Evolutionary conservation across 495 filamentous ascomycete species (phyloP).

Genomic region (Neurospora tetrasperma): DNA sequence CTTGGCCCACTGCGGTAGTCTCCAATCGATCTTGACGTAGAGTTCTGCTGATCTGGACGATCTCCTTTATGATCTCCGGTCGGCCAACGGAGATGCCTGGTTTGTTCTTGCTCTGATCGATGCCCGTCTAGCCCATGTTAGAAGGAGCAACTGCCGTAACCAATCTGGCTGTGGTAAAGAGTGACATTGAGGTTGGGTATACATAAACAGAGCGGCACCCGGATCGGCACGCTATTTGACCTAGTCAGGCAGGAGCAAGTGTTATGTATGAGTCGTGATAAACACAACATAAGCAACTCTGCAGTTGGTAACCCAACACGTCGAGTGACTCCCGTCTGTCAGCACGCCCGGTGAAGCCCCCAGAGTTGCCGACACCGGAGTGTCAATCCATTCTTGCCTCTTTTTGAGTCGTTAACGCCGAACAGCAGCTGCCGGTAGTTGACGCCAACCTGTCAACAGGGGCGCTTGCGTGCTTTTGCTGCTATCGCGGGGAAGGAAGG

Average conservation of each 20-base stretch:
- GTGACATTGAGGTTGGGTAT: background rate
- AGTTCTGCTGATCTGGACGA: background rate
- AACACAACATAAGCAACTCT: background rate
- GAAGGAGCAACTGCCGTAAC: background rate
- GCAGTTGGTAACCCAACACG: background rate
- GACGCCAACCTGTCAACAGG: background rate
- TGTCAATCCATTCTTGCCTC: background rate
- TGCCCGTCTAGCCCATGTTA: background rate
- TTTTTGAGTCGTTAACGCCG: background rate
- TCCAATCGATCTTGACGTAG: background rate
- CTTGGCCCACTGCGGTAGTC: background rate
- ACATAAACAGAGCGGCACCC: background rate
- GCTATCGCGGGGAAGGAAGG: background rate
- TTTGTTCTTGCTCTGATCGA: background rate
- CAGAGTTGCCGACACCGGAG: background rate
- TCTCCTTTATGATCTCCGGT: background rate
- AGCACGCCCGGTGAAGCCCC: background rate
- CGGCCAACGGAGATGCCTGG: background rate
- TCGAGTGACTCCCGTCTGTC: background rate
- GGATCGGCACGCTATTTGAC: background rate
- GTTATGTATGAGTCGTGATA: background rate
- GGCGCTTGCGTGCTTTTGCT: constrained; percentile 1
- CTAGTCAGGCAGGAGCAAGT: background rate
- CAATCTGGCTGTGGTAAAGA: background rate
- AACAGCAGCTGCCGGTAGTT: background rate